Evolutionary conservation across 805 yeast species (phyloP), one percentile per base, ranked within the genome.

Genomic region (Wickerhamomyces chaumierensis): DNA sequence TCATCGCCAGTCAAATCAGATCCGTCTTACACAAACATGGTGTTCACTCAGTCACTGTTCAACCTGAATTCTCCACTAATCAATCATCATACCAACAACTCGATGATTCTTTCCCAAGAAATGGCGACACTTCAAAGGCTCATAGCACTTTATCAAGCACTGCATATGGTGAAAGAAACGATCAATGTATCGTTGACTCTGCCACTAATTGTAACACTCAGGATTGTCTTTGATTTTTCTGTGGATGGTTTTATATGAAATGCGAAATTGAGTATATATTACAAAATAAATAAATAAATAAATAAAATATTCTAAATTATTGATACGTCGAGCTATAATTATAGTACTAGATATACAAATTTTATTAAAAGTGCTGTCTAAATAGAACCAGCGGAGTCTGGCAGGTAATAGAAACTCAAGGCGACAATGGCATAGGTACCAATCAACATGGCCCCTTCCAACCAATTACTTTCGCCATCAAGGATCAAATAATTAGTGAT

Each of bases 401-500:
- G 98, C 53, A 86, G 84, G 59, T 74, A 84, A 65, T 71, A 84
- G 68, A 92, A 92, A 2, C 96, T 88, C 49, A 92, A 67, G 2
- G 95, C 95, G 40, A 87, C 79, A 40, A 92, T 81, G 41, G 80
- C 57, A 57, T 92, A 92, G 38, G 95, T 84, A 42, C 94, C 78
- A 41, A 92, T 58, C 48, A 92, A 69, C 92, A 92, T 80, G 31
- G 80, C 86, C 39, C 98, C 98, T 66, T 92, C 98, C 39, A 92
- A 70, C 96, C 97, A 92, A 58, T 92, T 90, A 43, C 88, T 76
- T 59, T 86, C 94, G 41, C 98, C 98, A 57, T 92, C 98, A 44
- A 83, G 71, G 46, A 92, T 81, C 51, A 88, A 70, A 57, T 82
- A 81, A 54, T 88, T 88, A 31, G 94, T 77, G 45, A 92, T 76